phyloP scores from a whole-genome alignment of 352 stramenopile species.

The Pythium phragmiticola region DNA sequence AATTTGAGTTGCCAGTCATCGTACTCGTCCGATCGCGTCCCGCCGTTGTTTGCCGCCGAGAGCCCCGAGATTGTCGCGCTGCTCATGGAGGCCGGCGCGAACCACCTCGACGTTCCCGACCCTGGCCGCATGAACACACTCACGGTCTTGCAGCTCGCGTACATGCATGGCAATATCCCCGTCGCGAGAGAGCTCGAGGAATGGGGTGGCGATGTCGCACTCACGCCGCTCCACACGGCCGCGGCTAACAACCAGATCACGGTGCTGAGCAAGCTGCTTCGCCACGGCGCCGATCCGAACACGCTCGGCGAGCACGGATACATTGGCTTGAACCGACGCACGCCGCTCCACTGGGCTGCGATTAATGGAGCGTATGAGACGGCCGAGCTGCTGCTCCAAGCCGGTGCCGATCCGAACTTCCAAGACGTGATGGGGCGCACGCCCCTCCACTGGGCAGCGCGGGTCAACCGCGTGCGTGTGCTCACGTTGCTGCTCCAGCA shows the following conservation, averaged over 20 bases:
- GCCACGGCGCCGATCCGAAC: constrained; percentile 52
- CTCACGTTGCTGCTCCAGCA: constrained; percentile 48
- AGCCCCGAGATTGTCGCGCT: constrained; percentile 63
- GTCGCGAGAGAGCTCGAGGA: constrained; percentile 63
- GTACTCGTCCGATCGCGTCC: constrained; percentile 60
- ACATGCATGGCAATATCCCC: constrained; percentile 63
- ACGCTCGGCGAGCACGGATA: constrained; percentile 72
- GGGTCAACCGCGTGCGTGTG: constrained; percentile 51
- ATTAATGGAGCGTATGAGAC: constrained; percentile 50
- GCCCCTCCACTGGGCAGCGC: constrained; percentile 67
- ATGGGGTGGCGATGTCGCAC: constrained; percentile 66
- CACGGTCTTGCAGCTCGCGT: constrained; percentile 64
- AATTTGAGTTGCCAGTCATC: constrained; percentile 64
- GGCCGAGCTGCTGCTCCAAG: constrained; percentile 46
- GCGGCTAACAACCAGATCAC: constrained; percentile 41
- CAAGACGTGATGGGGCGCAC: constrained; percentile 60
- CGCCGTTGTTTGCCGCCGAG: constrained; percentile 67
- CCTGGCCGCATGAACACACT: constrained; percentile 69
- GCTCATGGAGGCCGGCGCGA: constrained; percentile 60
- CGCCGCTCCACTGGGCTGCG: constrained; percentile 68
- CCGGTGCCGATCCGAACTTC: constrained; percentile 67
- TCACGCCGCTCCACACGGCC: constrained; percentile 70
- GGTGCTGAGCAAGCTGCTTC: constrained; percentile 46
- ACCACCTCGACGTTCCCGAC: constrained; percentile 67
- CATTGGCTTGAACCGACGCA: constrained; percentile 60